Percentiles rank a stretch among this genome's conserved stretches.
These are phyloP conservation scores for Aspergillus pseudoglaucus DNA, from an alignment of 2,329 filamentous ascomycete species.

Conservation along the genomic window DNA sequence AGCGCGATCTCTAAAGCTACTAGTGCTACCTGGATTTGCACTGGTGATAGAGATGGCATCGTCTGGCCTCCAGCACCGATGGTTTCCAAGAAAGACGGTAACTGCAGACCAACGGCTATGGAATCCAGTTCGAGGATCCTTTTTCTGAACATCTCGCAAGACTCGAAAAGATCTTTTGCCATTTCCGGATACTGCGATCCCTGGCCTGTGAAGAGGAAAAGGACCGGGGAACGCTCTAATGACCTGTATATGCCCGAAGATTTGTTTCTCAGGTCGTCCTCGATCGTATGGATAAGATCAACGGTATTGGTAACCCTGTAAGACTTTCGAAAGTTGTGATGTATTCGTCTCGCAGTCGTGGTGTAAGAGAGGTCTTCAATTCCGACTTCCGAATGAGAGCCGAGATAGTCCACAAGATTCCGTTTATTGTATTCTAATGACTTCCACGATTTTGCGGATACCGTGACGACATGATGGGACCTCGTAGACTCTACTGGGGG, in stretches of 20 bases:
- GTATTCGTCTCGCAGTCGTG: constrained; percentile 53
- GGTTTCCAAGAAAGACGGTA: background rate
- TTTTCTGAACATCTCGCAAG: background rate
- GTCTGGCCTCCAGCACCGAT: background rate
- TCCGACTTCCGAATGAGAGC: constrained; percentile 9
- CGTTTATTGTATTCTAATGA: background rate
- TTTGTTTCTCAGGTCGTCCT: background rate
- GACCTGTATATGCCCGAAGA: background rate
- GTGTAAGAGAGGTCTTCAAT: constrained; percentile 56
- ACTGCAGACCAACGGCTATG: background rate
- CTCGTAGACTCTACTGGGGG: background rate
- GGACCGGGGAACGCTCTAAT: background rate
- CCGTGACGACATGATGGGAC: background rate
- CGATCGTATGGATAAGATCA: background rate
- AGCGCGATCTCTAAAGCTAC: constrained; percentile 9
- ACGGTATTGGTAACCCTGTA: background rate
- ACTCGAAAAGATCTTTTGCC: constrained; percentile 7
- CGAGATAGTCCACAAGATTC: background rate
- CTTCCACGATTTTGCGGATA: background rate
- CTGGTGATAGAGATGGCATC: background rate
- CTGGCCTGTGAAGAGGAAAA: constrained; percentile 32
- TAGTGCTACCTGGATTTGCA: background rate
- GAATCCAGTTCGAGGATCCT: background rate
- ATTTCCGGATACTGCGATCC: constrained; percentile 32
- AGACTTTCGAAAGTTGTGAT: constrained; percentile 29